Conservation (phyloP, 2,329 filamentous ascomycete species). For the Calonectria ilicicola region DNA sequence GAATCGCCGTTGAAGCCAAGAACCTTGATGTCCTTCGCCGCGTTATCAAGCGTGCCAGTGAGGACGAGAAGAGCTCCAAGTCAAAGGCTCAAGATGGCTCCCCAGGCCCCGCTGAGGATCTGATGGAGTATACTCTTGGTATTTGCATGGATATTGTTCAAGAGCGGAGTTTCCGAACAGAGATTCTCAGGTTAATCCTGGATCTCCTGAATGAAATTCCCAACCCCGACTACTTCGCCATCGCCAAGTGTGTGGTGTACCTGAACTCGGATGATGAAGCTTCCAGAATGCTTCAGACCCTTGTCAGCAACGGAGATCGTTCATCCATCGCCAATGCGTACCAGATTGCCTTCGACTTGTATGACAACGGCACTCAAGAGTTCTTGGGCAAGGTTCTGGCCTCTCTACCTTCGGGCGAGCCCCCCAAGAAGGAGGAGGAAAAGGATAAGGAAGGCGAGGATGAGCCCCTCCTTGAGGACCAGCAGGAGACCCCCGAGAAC, state of each 20-base stretch:
- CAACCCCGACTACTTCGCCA: slow-evolving; percentile 95
- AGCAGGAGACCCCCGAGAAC: slow-evolving; percentile 67
- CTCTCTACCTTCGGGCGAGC: slow-evolving; percentile 73
- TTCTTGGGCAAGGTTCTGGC: slow-evolving; percentile 92
- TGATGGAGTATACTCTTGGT: slow-evolving; percentile 95
- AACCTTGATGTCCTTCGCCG: slow-evolving; percentile 88
- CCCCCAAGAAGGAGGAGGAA: slow-evolving; percentile 57
- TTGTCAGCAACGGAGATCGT: slow-evolving; percentile 83
- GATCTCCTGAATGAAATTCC: slow-evolving; percentile 94
- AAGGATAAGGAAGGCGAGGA: slow-evolving; percentile 59
- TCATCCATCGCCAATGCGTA: slow-evolving; percentile 89
- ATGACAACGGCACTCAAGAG: slow-evolving; percentile 98
- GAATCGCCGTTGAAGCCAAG: slow-evolving; percentile 94
- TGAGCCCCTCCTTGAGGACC: slow-evolving; percentile 61
- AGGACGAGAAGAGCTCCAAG: slow-evolving; percentile 81
- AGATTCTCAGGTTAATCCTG: slow-evolving; percentile 93
- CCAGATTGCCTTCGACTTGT: slow-evolving; percentile 97
- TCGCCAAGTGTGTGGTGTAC: slow-evolving; percentile 97
- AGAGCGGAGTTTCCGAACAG: slow-evolving; percentile 83
- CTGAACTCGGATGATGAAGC: slow-evolving; percentile 93
- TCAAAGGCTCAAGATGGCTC: slow-evolving; percentile 62
- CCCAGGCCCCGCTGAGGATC: slow-evolving; percentile 80
- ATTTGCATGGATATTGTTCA: slow-evolving; percentile 99
- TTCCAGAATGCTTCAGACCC: slow-evolving; percentile 83
- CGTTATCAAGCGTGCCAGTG: slow-evolving; percentile 89